Percentiles rank a stretch among this genome's conserved stretches.
phyloP scores from a whole-genome alignment of 225 moss, liverwort and hornwort genomes.

The Pseudisothecium myosuroides region DNA sequence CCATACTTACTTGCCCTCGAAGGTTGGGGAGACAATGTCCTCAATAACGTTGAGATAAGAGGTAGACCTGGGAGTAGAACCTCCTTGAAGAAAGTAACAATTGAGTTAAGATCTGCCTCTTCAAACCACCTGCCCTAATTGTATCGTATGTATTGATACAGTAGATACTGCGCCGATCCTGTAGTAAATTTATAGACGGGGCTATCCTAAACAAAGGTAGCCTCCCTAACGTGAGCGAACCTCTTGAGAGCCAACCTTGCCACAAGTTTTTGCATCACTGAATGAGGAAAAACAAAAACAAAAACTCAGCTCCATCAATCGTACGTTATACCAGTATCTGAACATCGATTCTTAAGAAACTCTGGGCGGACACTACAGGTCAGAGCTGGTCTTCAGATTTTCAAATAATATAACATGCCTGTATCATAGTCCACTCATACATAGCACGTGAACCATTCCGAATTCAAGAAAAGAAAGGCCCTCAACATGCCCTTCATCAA shows the following conservation, averaged over 20 bases:
- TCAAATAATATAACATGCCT: not conserved
- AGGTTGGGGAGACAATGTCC: not conserved
- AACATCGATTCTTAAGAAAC: not conserved
- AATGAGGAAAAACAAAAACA: not conserved
- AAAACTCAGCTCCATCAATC: not conserved
- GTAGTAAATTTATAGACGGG: not conserved
- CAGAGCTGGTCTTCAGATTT: not conserved
- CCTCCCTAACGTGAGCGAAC: not conserved
- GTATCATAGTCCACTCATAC: not conserved
- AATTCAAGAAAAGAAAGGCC: not conserved
- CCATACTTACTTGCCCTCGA: not conserved
- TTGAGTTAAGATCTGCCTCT: not conserved
- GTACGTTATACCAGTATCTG: not conserved
- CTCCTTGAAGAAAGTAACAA: not conserved
- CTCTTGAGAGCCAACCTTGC: not conserved
- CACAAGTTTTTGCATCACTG: not conserved
- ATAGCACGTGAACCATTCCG: not conserved
- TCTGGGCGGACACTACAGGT: not conserved
- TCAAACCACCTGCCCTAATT: constrained; percentile 7
- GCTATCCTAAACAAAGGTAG: not conserved
- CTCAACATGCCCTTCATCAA: not conserved
- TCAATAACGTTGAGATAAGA: not conserved
- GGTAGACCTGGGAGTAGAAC: not conserved
- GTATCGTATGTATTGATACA: not conserved
- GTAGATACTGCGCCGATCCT: not conserved